Conservation (phyloP, 768 basidiomycete species). For the Amanita rubescens region DNA sequence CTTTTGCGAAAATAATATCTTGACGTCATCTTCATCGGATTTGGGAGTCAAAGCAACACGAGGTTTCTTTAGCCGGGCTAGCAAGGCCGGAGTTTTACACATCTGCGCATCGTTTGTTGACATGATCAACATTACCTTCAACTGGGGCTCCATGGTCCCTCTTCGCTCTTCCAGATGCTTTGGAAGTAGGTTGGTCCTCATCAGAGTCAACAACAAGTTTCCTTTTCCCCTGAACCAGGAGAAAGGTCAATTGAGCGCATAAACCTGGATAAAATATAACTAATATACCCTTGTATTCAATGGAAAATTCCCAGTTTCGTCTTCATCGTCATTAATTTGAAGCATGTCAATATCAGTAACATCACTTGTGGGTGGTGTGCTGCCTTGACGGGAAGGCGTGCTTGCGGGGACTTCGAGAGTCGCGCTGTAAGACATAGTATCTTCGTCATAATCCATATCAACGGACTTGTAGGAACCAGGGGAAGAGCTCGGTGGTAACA, state of each 20-base stretch:
- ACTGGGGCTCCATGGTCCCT: background rate
- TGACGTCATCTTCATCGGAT: conserved; percentile 34
- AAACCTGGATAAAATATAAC: background rate
- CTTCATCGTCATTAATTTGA: conserved; percentile 39
- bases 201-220: conserved; percentile 73
- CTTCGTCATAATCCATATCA: conserved; percentile 6
- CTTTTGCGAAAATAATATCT: conserved; percentile 46
- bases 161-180: background rate
- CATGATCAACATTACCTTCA: background rate
- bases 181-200: conserved; percentile 32
- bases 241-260: background rate
- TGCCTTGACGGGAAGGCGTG: conserved; percentile 40
- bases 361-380: conserved; percentile 75
- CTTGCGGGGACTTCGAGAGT: conserved; percentile 16
- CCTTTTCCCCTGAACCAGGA: conserved; percentile 23
- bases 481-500: conserved; percentile 2
- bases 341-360: conserved; percentile 72
- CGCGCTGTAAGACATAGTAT: conserved; percentile 1
- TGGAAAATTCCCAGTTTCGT: conserved; percentile 14
- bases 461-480: conserved; percentile 1
- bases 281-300: background rate
- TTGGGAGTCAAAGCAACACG: conserved; percentile 56
- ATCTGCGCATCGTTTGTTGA: background rate
- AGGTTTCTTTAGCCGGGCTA: conserved; percentile 52
- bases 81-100: background rate